Evolutionary conservation across 2,329 filamentous ascomycete genomes (phyloP).

Genomic region (Diatrype stigma): DNA sequence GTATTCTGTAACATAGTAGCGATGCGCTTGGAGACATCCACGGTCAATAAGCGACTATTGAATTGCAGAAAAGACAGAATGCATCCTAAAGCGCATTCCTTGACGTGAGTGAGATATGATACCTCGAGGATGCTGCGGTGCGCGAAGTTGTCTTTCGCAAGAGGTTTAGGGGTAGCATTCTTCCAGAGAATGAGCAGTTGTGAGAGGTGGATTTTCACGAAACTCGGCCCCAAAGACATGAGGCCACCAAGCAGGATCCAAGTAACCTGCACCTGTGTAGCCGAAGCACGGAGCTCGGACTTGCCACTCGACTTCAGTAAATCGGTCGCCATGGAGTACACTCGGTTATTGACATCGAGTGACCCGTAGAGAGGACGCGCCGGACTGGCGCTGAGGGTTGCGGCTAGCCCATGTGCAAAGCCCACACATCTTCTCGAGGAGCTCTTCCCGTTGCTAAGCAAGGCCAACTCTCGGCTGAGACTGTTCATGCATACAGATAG

Average conservation of each 20-base stretch:
- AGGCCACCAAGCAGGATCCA: constrained; percentile 96
- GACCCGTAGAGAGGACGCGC: constrained; percentile 88
- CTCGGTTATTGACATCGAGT: constrained; percentile 88
- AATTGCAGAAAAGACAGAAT: constrained; percentile 90
- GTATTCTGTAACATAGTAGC: constrained; percentile 95
- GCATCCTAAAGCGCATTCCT: constrained; percentile 89
- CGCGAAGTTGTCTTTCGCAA: constrained; percentile 87
- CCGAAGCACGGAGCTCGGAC: constrained; percentile 84
- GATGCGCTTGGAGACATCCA: constrained; percentile 90
- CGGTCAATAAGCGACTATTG: constrained; percentile 85
- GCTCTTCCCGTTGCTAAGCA: constrained; percentile 70
- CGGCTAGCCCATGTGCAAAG: constrained; percentile 86
- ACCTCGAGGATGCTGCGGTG: constrained; percentile 82
- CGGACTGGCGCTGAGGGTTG: constrained; percentile 84
- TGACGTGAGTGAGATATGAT: constrained; percentile 88
- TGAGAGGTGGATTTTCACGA: constrained; percentile 96
- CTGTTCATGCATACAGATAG: constrained; percentile 97
- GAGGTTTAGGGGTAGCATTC: constrained; percentile 88
- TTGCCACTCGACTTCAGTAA: constrained; percentile 88
- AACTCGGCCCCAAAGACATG: constrained; percentile 95
- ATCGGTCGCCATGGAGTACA: constrained; percentile 86
- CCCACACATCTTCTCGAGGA: constrained; percentile 82
- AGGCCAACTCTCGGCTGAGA: constrained; percentile 76
- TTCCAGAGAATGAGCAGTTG: constrained; percentile 94
- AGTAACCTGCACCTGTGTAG: constrained; percentile 93